Evolutionary conservation across 2,329 filamentous ascomycete genomes (phyloP), one percentile per base, ranked within the genome.

Genomic region (Ceratocystis cubensis): DNA sequence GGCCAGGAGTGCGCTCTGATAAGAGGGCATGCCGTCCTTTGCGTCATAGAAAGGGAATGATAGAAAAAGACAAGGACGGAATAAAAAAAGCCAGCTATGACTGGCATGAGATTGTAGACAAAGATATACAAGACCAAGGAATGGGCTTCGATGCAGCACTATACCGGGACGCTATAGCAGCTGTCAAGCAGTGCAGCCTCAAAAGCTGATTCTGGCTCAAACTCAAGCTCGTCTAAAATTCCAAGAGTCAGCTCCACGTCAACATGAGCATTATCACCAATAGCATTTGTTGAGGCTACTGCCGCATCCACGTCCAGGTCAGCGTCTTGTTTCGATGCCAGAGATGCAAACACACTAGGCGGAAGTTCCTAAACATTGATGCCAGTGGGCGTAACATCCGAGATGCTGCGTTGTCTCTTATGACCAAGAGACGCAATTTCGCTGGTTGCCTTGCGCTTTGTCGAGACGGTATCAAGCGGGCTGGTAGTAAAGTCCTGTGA

Each of bases 401-500:
- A 82, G 69, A 84, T 81, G 74, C 82, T 85, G 72, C 82, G 76
- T 70, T 84, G 81, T 62, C 80, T 78, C 74, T 85, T 85, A 73
- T 84, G 82, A 20, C 73, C 70, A 50, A 74, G 73, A 37, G 71
- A 67, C 37, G 71, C 71, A 17, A 73, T 73, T 57, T 81, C 79
- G 20, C 73, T 73, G 2, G 80, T 78, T 33, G 81, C 81, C 73
- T 84, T 85, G 69, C 82, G 79, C 75, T 84, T 85, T 65, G 80
- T 77, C 33, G 79, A 77, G 30, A 76, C 70, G 2, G 75, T 73
- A 33, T 80, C 78, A 8, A 83, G 75, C 22, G 82, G 81, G 71
- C 81, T 84, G 69, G 79, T 79, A 46, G 76, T 72, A 45, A 77
- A 70, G 66, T 80, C 78, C 63, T 77, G 74, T 71, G 76, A 72